Conservation (phyloP, 176 grass and related monocot genomes). For the Zizania latifolia region DNA sequence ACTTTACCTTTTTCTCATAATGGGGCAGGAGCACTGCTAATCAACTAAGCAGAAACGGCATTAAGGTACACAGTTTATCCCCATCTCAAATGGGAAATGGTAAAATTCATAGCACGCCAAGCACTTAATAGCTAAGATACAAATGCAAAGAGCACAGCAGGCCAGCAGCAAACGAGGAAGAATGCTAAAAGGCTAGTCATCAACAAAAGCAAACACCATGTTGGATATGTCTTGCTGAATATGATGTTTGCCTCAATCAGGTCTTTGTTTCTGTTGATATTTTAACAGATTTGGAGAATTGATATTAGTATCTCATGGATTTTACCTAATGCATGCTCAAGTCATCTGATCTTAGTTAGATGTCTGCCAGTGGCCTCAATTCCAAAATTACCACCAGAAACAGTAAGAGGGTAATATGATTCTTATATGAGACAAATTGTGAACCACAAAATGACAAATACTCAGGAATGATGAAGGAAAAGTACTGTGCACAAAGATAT, state of each 20-base stretch:
- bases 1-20: background rate
- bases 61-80: background rate
- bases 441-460: background rate
- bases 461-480: background rate
- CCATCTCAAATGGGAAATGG: too few relatives aligned
- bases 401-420: background rate
- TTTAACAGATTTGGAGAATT: background rate
- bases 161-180: background rate
- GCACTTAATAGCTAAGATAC: background rate
- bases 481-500: background rate
- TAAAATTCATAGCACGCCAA: background rate
- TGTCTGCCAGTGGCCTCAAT: background rate
- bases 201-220: background rate
- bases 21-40: background rate
- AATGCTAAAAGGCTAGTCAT: background rate
- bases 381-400: background rate
- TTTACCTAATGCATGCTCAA: background rate
- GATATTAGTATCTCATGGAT: background rate
- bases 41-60: background rate
- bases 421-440: background rate
- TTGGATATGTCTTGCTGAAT: background rate
- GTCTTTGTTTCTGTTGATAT: background rate
- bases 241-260: background rate
- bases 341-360: background rate
- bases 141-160: background rate